These are phyloP conservation scores for Allomyces macrogynus DNA, from an alignment of 192 early-diverging fungal species.

Conservation along the genomic window DNA sequence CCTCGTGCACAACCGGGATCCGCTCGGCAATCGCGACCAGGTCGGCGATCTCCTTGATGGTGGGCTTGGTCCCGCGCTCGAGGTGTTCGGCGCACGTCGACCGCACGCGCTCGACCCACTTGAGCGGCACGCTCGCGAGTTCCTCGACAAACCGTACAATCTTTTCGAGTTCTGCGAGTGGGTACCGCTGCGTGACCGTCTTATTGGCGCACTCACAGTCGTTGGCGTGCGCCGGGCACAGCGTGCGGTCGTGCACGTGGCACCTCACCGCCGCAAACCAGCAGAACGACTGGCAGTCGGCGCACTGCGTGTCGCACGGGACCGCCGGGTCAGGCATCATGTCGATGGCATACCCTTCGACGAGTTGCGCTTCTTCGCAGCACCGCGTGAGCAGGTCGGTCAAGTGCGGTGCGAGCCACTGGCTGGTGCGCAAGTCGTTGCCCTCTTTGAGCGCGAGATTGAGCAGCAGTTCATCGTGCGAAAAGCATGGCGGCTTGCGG, in stretches of 20 bases:
- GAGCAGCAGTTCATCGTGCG: slow-evolving; percentile 79
- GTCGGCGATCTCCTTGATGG: no score
- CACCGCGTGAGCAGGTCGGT: not conserved
- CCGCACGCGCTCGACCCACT: not conserved
- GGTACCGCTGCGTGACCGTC: not conserved
- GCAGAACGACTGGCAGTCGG: not conserved
- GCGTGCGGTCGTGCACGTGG: not conserved
- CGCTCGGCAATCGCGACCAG: no score
- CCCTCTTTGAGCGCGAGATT: slow-evolving; percentile 24
- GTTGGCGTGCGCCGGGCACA: not conserved
- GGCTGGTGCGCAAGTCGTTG: not conserved
- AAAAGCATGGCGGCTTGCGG: slow-evolving; percentile 68
- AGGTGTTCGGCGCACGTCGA: not conserved
- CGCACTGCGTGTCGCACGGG: not conserved
- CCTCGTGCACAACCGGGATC: not conserved
- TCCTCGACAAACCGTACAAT: not conserved
- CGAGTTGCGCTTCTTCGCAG: not conserved
- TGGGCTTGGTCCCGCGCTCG: not conserved
- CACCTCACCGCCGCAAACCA: not conserved
- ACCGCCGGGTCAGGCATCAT: not conserved
- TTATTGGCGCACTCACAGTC: not conserved
- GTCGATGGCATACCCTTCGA: not conserved
- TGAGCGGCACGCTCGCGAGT: not conserved
- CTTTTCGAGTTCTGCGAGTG: not conserved
- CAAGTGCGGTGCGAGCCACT: not conserved